These are phyloP conservation scores for Barnettozyma vustinii DNA, from an alignment of 805 yeast genomes.

Conservation along the genomic window DNA sequence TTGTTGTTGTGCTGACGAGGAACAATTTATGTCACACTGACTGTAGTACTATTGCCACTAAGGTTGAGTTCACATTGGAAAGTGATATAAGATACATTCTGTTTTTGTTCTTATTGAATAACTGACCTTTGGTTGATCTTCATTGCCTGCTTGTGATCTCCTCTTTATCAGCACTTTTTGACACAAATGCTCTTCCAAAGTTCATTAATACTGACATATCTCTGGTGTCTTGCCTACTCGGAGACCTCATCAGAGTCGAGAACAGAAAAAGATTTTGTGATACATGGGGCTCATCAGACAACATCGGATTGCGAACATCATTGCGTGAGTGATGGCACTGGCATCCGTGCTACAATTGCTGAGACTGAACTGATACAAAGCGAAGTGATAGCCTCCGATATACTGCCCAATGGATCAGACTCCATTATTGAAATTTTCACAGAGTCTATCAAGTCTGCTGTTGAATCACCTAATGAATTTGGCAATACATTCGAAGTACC, in stretches of 20 bases:
- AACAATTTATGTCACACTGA: background rate
- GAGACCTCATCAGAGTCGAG: background rate
- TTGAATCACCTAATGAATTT: background rate
- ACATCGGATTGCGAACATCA: background rate
- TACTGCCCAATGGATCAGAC: background rate
- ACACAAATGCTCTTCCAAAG: background rate
- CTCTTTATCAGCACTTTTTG: background rate
- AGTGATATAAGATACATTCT: background rate
- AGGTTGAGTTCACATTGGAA: background rate
- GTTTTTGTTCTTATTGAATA: background rate
- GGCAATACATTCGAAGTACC: background rate
- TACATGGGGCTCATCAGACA: background rate
- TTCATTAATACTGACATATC: background rate
- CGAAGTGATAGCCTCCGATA: background rate
- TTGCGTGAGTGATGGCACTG: background rate
- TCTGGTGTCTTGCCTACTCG: background rate
- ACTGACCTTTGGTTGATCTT: background rate
- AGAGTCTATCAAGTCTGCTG: background rate
- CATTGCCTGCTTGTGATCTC: background rate
- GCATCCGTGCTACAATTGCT: background rate
- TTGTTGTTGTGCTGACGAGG: background rate
- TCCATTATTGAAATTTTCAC: background rate
- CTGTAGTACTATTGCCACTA: background rate
- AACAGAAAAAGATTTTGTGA: background rate
- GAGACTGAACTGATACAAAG: background rate